These are phyloP conservation scores for Claviceps fusiformis DNA, from an alignment of 2,329 filamentous ascomycete species.

Conservation along the genomic window DNA sequence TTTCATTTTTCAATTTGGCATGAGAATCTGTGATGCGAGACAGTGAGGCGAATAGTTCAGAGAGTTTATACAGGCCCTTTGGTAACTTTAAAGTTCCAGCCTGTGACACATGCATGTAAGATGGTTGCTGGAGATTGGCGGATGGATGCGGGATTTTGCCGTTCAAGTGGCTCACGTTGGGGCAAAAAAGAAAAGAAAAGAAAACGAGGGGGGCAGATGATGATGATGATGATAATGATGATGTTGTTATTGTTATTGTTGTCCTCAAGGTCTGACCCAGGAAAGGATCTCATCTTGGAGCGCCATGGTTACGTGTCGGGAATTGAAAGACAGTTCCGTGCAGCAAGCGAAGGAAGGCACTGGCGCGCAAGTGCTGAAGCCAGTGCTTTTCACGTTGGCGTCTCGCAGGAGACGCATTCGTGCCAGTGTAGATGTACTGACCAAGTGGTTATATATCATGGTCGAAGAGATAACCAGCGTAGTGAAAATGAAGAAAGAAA, in stretches of 20 bases:
- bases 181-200: neutral
- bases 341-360: neutral
- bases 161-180: conserved; percentile 8
- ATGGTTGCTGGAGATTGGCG: conserved; percentile 10
- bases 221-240: neutral
- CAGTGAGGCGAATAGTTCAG: conserved; percentile 13
- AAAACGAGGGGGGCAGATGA: conserved; percentile 3
- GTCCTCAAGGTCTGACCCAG: neutral
- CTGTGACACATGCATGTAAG: conserved; percentile 21
- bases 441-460: conserved; percentile 16
- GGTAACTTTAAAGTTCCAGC: conserved; percentile 56
- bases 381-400: conserved; percentile 14
- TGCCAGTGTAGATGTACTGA: conserved; percentile 10
- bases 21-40: conserved; percentile 19
- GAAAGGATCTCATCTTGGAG: conserved; percentile 3
- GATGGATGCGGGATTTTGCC: conserved; percentile 6
- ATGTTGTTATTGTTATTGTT: neutral
- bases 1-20: conserved; percentile 13
- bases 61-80: conserved; percentile 31
- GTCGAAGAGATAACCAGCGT: conserved; percentile 7
- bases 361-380: conserved; percentile 6
- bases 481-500: conserved; percentile 8
- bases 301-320: conserved; percentile 4
- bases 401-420: conserved; percentile 4
- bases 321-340: conserved; percentile 3